Percentiles rank a stretch among this genome's conserved stretches.
Conservation (phyloP, 2,329 filamentous ascomycete species). For the Pyricularia sp. region DNA sequence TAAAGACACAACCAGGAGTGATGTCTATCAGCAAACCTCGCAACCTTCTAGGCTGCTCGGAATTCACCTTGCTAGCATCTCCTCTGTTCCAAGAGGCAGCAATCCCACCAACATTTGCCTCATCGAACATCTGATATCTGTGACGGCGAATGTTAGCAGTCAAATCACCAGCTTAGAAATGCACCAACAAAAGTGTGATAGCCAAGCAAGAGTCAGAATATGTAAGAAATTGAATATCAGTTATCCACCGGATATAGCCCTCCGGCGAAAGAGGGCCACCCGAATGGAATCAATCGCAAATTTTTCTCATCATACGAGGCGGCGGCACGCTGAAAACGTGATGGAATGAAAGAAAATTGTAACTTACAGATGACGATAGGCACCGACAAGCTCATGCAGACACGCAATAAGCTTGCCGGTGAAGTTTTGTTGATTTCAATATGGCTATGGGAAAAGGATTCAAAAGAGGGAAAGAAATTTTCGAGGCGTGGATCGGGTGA, state of each 20-base stretch:
- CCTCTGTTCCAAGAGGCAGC: too few species aligned
- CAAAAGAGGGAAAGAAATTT: background rate
- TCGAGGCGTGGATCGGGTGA: background rate
- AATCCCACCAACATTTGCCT: background rate
- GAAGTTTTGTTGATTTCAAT: background rate
- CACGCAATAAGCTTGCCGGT: background rate
- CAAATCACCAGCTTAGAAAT: background rate
- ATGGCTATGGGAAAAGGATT: background rate
- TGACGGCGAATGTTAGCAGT: background rate
- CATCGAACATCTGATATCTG: background rate
- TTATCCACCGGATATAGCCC: constrained; percentile 60
- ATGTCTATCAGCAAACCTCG: background rate
- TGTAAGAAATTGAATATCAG: constrained; percentile 89
- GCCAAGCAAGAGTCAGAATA: constrained; percentile 59
- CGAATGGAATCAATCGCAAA: constrained; percentile 81
- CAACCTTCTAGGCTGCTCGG: background rate
- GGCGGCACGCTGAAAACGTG: background rate
- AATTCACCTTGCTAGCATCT: too few species aligned
- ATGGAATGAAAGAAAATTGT: background rate
- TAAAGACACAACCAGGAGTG: background rate
- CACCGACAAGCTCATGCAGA: background rate
- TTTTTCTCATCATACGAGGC: constrained; percentile 70
- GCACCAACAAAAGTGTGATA: background rate
- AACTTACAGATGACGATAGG: background rate
- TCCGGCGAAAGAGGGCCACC: constrained; percentile 73